A percentile compares a stretch with the other conserved stretches of the same genome.
Evolutionary conservation across 2,329 filamentous ascomycete species (phyloP).

Genomic region (Neoscytalidium dimidiatum): DNA sequence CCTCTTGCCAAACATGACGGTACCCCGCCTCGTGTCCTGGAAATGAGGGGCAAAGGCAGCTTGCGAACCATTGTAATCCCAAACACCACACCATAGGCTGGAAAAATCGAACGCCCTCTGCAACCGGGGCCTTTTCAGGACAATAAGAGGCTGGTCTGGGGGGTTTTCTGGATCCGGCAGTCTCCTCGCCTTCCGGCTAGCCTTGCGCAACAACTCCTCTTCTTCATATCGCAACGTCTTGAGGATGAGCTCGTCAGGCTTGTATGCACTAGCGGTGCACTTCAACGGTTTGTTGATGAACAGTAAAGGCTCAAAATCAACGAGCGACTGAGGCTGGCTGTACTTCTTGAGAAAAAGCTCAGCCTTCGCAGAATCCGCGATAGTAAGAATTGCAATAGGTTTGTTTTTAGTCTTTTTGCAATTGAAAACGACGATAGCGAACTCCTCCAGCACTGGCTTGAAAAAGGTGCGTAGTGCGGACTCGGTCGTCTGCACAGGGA

Average conservation of each 20-base stretch:
- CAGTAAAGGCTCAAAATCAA: constrained; percentile 16
- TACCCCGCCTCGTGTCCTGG: constrained; percentile 43
- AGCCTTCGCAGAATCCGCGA: constrained; percentile 44
- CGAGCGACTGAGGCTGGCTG: constrained; percentile 26
- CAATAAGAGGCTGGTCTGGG: neutral
- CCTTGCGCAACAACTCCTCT: neutral
- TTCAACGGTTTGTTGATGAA: constrained; percentile 21
- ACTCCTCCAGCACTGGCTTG: constrained; percentile 36
- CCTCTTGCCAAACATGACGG: constrained; percentile 36
- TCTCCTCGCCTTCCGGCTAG: constrained; percentile 4
- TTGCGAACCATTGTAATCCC: constrained; percentile 38
- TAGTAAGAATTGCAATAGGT: constrained; percentile 48
- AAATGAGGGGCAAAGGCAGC: constrained; percentile 46
- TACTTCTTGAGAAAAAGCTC: constrained; percentile 45
- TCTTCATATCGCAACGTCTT: constrained; percentile 29
- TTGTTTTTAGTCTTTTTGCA: constrained; percentile 47
- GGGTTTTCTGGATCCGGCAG: neutral
- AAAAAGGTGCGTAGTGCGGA: constrained; percentile 46
- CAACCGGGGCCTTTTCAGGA: neutral
- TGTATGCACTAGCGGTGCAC: constrained; percentile 25
- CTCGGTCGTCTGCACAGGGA: constrained; percentile 45
- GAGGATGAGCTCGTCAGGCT: constrained; percentile 30
- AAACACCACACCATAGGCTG: constrained; percentile 42
- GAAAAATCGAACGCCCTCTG: constrained; percentile 28
- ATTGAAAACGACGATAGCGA: constrained; percentile 46